phyloP scores from a whole-genome alignment of 176 grass and related monocot genomes.

The Juncus inflexus region DNA sequence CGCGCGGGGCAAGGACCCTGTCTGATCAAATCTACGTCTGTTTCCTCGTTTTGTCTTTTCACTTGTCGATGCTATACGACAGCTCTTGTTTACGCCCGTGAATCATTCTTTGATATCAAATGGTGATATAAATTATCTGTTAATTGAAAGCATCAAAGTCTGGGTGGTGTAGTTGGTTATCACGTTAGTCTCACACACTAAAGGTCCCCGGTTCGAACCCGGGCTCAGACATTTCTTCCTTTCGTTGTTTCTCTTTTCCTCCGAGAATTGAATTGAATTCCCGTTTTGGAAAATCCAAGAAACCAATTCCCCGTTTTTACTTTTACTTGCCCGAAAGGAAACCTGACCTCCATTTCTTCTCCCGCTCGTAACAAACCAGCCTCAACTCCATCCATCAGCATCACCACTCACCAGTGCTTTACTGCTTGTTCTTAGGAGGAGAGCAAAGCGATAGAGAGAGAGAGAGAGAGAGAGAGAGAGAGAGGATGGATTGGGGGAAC shows the following conservation, averaged over 20 bases:
- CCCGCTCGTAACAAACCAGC: background rate
- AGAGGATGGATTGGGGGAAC: constrained; percentile 46
- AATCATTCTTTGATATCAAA: too few relatives aligned
- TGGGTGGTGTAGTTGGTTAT: constrained; percentile 34
- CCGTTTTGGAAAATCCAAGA: constrained; percentile 1
- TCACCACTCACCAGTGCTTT: background rate
- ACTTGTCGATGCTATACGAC: too few relatives aligned
- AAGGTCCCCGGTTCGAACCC: constrained; percentile 31
- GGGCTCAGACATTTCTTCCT: constrained; percentile 19
- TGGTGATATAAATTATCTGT: too few relatives aligned
- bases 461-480: background rate
- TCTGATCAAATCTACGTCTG: too few relatives aligned
- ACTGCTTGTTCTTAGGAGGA: background rate
- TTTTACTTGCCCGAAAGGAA: background rate
- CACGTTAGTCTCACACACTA: constrained; percentile 36
- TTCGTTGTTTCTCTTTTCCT: background rate
- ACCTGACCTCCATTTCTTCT: too few relatives aligned
- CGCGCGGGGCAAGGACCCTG: too few relatives aligned
- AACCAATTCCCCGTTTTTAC: too few relatives aligned
- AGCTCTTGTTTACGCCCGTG: too few relatives aligned
- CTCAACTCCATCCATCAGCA: constrained; percentile 13
- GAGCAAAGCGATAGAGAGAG: too few relatives aligned
- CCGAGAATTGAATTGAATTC: too few relatives aligned
- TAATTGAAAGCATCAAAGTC: background rate
- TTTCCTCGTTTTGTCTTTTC: too few relatives aligned